Evolutionary conservation across 2,329 filamentous ascomycete genomes (phyloP).

Genomic region (Fulvia fulva): DNA sequence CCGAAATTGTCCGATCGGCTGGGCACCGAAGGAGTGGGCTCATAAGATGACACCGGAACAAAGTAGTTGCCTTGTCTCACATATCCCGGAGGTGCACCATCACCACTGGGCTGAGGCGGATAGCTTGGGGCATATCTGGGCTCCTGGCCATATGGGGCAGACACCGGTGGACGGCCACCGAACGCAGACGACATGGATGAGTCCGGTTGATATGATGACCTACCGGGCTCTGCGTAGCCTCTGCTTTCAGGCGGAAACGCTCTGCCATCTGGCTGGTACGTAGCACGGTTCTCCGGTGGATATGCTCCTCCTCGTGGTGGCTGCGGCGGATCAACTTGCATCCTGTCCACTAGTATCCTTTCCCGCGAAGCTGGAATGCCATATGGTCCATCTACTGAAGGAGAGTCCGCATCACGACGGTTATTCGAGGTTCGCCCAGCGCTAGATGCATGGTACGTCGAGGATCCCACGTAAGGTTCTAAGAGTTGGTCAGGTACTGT

Average conservation of each 20-base stretch:
- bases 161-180: slow-evolving; percentile 26
- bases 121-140: slow-evolving; percentile 30
- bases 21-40: slow-evolving; percentile 22
- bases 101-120: slow-evolving; percentile 21
- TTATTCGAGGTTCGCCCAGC: slow-evolving; percentile 37
- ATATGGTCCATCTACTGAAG: slow-evolving; percentile 31
- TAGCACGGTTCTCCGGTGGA: slow-evolving; percentile 20
- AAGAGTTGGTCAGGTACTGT: slow-evolving; percentile 34
- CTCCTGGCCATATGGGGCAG: slow-evolving; percentile 28
- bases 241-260: slow-evolving; percentile 23
- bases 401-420: slow-evolving; percentile 38
- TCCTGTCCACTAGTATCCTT: slow-evolving; percentile 27
- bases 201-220: slow-evolving; percentile 26
- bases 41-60: slow-evolving; percentile 31
- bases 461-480: slow-evolving; percentile 30
- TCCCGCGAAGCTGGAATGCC: slow-evolving; percentile 21
- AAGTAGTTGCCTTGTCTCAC: slow-evolving; percentile 33
- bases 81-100: slow-evolving; percentile 33
- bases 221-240: slow-evolving; percentile 23
- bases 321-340: slow-evolving; percentile 30
- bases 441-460: slow-evolving; percentile 44
- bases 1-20: slow-evolving; percentile 27
- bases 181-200: slow-evolving; percentile 22
- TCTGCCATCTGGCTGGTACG: slow-evolving; percentile 24
- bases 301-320: slow-evolving; percentile 21